Evolutionary conservation across 352 stramenopile species (phyloP).

Genomic region (Phytopythium helicoides): DNA sequence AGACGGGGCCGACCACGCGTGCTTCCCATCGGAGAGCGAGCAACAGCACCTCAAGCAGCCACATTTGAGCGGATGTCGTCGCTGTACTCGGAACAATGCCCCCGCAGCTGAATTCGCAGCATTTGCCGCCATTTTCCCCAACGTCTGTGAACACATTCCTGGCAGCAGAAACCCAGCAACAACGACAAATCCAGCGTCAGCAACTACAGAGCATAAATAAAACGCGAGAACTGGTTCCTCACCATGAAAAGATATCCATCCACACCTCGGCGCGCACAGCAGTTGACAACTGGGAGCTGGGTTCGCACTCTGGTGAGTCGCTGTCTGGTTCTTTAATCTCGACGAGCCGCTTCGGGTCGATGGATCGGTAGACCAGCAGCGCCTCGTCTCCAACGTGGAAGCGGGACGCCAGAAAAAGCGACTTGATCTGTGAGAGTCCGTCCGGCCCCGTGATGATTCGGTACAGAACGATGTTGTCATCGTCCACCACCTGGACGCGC

Average conservation of each 20-base stretch:
- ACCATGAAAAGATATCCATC: slow-evolving; percentile 33
- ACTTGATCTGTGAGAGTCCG: slow-evolving; percentile 25
- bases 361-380: slow-evolving; percentile 33
- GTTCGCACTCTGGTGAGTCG: background rate
- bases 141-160: slow-evolving; percentile 19
- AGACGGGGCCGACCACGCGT: slow-evolving; percentile 16
- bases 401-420: slow-evolving; percentile 32
- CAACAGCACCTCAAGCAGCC: slow-evolving; percentile 32
- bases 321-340: slow-evolving; percentile 16
- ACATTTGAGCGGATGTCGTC: slow-evolving; percentile 25
- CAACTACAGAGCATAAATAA: background rate
- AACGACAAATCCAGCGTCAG: background rate
- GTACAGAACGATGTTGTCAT: slow-evolving; percentile 34
- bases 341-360: slow-evolving; percentile 22
- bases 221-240: background rate
- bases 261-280: slow-evolving; percentile 20
- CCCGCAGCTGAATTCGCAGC: slow-evolving; percentile 23
- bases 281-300: background rate
- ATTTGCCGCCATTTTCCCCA: slow-evolving; percentile 13
- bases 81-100: slow-evolving; percentile 21
- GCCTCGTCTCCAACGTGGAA: slow-evolving; percentile 31
- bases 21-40: slow-evolving; percentile 30
- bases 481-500: slow-evolving; percentile 28
- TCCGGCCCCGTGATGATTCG: slow-evolving; percentile 25
- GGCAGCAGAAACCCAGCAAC: too few relatives aligned